Evolutionary conservation across 176 grass and related monocot genomes (phyloP).

Genomic region (Oryza glumipatula): DNA sequence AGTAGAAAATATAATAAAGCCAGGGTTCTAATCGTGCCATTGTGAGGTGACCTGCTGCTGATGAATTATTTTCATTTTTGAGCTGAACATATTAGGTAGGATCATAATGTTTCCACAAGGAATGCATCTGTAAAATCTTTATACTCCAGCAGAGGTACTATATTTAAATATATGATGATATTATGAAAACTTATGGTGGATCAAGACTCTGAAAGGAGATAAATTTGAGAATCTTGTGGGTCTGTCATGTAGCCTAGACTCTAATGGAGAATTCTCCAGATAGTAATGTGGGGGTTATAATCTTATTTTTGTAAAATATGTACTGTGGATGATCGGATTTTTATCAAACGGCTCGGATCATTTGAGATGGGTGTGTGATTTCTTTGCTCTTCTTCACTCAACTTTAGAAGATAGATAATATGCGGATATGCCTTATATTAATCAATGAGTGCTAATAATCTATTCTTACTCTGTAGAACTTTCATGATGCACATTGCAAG

Average conservation of each 20-base stretch:
- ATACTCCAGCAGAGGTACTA: background rate
- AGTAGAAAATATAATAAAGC: conserved; percentile 34
- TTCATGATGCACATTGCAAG: conserved; percentile 54
- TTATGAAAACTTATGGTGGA: background rate
- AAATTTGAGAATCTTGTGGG: background rate
- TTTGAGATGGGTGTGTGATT: background rate
- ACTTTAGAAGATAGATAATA: background rate
- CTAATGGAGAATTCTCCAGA: background rate
- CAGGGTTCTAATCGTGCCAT: background rate
- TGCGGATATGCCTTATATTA: background rate
- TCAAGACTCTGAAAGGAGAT: background rate
- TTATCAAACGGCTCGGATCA: background rate
- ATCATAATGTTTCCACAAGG: background rate
- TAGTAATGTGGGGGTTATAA: background rate
- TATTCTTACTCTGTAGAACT: conserved; percentile 23
- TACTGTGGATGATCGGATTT: background rate
- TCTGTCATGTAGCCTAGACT: background rate
- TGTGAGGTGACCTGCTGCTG: background rate
- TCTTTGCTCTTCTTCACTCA: background rate
- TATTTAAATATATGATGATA: background rate
- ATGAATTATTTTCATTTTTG: conserved; percentile 7
- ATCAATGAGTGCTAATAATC: background rate
- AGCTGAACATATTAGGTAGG: background rate
- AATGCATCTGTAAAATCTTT: background rate
- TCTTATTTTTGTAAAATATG: background rate